Base-by-base conservation (phyloP, 257 asterid genomes). In the Solanum dulcamara region DNA sequence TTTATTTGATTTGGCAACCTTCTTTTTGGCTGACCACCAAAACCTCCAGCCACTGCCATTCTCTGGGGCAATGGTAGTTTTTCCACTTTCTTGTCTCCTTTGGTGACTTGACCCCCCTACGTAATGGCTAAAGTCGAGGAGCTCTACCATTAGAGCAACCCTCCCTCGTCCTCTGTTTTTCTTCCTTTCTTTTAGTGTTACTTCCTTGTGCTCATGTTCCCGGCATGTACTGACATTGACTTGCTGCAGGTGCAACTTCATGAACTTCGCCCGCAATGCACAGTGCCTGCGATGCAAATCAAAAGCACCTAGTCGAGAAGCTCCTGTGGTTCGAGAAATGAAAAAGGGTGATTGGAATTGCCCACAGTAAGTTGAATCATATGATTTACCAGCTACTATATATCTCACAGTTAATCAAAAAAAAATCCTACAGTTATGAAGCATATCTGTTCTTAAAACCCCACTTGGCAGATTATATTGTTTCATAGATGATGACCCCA, bases 341-440 rank as follows among this genome's bases (percentile, higher is more conserved):
- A 96, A 93, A 89, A 89, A 57, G 67, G 99, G 98, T 71, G 98
- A 96, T 85, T 95, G 98, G 98, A 90, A 90, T 83, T 95, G 98
- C 87, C 88, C 91, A 59, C 84, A 86, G 98, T 96, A 93, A 88
- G 97, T 87, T 35, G 59, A 30, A 3, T 79, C 64, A 30, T 44
- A 77, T 48, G 17, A 17, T 79, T 48, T 79, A 48, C 7, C 24
- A 48, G 83, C 64, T 79, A 6, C 40, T 28, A 46, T 46, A 46
- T 26, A 46, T 46, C 62, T 5, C 26, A 14, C 26, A 46, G 83
- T 77, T 28, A 15, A 26, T 77, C 18, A 1, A 75, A 46, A 46
- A 4, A 15, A 44, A 15, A 28, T 1, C 38, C 38, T 42, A 28
- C 24, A 24, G 59, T 28, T 77, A 46, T 77, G 42, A 77, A 26